Conservation (phyloP, 805 yeast species). For the Candida golubevii region DNA sequence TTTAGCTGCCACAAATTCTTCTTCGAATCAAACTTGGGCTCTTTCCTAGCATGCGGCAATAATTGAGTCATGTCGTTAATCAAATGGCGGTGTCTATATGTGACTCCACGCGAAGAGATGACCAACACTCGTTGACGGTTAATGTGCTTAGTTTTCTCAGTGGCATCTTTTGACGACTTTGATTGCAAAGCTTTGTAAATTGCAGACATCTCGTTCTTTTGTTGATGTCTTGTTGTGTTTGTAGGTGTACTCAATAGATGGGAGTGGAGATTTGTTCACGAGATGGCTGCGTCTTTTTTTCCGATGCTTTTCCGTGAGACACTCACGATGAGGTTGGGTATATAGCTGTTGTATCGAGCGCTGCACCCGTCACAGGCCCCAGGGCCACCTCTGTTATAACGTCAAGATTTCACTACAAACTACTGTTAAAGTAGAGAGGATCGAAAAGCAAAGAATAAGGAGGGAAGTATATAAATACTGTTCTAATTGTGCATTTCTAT, state of each 20-base stretch:
- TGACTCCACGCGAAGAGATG: slow-evolving; percentile 91
- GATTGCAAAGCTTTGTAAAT: slow-evolving; percentile 43
- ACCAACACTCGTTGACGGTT: slow-evolving; percentile 87
- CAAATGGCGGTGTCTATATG: slow-evolving; percentile 92
- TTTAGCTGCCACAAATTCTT: slow-evolving; percentile 83
- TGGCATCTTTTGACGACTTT: slow-evolving; percentile 44
- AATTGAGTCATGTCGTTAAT: slow-evolving; percentile 73
- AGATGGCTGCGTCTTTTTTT: slow-evolving; percentile 1
- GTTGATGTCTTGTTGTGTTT: background rate
- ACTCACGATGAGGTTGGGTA: slow-evolving; percentile 15
- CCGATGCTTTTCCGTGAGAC: background rate
- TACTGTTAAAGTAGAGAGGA: no score
- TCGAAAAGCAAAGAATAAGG: no score
- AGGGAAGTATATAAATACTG: no score
- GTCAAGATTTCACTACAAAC: no score
- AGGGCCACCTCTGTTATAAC: no score
- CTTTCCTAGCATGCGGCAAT: slow-evolving; percentile 93
- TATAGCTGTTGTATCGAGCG: slow-evolving; percentile 2
- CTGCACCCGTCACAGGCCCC: background rate
- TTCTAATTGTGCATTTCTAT: no score
- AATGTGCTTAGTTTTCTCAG: slow-evolving; percentile 51
- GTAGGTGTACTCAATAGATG: no score
- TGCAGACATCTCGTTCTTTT: slow-evolving; percentile 35
- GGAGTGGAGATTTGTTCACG: no score
- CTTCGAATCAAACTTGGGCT: slow-evolving; percentile 92